phyloP scores from a whole-genome alignment of 306 rosid species.

The Parietaria judaica region DNA sequence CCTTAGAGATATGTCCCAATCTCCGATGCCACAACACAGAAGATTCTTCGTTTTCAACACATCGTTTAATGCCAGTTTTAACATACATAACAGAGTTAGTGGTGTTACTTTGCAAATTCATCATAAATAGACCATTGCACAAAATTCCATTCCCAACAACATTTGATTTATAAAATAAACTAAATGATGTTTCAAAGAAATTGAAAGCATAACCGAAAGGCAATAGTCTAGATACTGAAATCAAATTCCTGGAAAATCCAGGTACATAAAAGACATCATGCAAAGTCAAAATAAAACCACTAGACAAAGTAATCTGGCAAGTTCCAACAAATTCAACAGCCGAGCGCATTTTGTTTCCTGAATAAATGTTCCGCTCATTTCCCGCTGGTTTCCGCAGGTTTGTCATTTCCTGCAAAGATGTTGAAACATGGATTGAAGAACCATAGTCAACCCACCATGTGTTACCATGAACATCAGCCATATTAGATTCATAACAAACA shows the following conservation, averaged over 20 bases:
- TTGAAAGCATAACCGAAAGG: background rate
- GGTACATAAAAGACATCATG: conserved; percentile 5
- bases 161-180: background rate
- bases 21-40: conserved; percentile 2
- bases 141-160: background rate
- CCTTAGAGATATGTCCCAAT: conserved; percentile 4
- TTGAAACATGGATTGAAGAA: background rate
- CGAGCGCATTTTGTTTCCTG: background rate
- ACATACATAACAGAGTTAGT: background rate
- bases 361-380: conserved; percentile 8
- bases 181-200: background rate
- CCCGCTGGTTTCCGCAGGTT: background rate
- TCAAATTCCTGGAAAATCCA: background rate
- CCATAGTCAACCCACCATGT: conserved; percentile 9
- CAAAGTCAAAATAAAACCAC: background rate
- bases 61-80: background rate
- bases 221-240: conserved; percentile 5
- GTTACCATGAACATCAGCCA: background rate
- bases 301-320: background rate
- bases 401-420: background rate
- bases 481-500: conserved; percentile 10
- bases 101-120: background rate
- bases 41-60: background rate
- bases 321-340: conserved; percentile 10
- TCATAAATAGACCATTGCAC: background rate